These are phyloP conservation scores for Zanthoxylum bungeanum DNA, from an alignment of 345 rosid species.

Conservation along the genomic window DNA sequence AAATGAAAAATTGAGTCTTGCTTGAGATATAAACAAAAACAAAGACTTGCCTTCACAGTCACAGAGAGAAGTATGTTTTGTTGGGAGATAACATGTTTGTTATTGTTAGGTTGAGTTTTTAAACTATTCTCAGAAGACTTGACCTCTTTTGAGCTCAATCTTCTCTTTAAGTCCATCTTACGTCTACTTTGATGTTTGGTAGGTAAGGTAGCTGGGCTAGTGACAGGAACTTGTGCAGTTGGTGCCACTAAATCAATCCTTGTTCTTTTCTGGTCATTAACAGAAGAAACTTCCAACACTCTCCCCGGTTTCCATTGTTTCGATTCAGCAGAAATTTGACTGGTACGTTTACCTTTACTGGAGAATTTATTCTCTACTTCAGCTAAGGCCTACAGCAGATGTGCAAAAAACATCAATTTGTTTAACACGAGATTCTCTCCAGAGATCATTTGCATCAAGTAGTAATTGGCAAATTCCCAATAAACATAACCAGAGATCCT, in stretches of 20 bases:
- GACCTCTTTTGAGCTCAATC: conserved; percentile 32
- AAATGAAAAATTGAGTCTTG: background rate
- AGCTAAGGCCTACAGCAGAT: conserved; percentile 39
- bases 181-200: conserved; percentile 55
- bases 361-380: conserved; percentile 37
- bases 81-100: conserved; percentile 23
- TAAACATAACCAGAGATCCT: conserved; percentile 4
- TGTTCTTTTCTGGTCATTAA: conserved; percentile 39
- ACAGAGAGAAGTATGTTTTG: conserved; percentile 33
- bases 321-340: conserved; percentile 41
- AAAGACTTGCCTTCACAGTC: conserved; percentile 38
- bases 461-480: background rate
- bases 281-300: conserved; percentile 36
- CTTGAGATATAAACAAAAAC: conserved; percentile 2
- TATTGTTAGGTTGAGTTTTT: conserved; percentile 40
- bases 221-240: conserved; percentile 42
- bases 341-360: conserved; percentile 36
- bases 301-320: conserved; percentile 44
- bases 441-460: background rate
- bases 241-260: conserved; percentile 32
- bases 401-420: conserved; percentile 1
- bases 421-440: background rate
- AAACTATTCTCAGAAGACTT: conserved; percentile 37
- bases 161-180: conserved; percentile 53
- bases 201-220: conserved; percentile 33